Evolutionary conservation across 2,329 filamentous ascomycete species (phyloP).

Genomic region (Exophiala bonariae): DNA sequence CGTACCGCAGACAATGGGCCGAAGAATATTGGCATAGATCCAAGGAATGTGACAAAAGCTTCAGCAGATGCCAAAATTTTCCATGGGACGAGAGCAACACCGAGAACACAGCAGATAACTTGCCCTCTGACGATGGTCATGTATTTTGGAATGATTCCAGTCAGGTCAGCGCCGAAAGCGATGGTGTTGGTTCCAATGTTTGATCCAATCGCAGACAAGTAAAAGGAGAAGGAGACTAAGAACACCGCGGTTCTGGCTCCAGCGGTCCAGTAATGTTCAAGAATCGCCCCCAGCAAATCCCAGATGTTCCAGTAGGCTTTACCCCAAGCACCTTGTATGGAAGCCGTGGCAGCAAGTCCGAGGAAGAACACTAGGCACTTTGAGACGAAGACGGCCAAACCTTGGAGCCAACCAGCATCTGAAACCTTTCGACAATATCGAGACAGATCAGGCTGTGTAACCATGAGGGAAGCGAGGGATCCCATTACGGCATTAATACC

Average conservation of each 20-base stretch:
- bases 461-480: conserved; percentile 3
- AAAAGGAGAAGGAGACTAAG: conserved; percentile 1
- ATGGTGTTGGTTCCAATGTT: conserved; percentile 2
- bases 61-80: conserved; percentile 35
- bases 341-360: conserved; percentile 41
- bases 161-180: conserved; percentile 34
- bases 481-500: conserved; percentile 9
- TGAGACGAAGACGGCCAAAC: conserved; percentile 33
- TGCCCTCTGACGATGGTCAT: conserved; percentile 46
- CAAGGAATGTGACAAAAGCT: conserved; percentile 42
- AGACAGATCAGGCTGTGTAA: conserved; percentile 8
- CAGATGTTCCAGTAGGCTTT: conserved; percentile 47
- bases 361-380: conserved; percentile 44
- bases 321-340: conserved; percentile 36
- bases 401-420: conserved; percentile 6
- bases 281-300: conserved; percentile 43
- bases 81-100: conserved; percentile 42
- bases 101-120: conserved; percentile 40
- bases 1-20: conserved; percentile 31
- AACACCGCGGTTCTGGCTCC: conserved; percentile 1
- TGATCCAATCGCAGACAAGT: conserved; percentile 1
- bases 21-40: conserved; percentile 44
- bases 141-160: conserved; percentile 42
- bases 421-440: conserved; percentile 9
- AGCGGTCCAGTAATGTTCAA: conserved; percentile 37